These are phyloP conservation scores for Pythium sukuiense DNA, from an alignment of 352 stramenopile genomes.

Conservation along the genomic window DNA sequence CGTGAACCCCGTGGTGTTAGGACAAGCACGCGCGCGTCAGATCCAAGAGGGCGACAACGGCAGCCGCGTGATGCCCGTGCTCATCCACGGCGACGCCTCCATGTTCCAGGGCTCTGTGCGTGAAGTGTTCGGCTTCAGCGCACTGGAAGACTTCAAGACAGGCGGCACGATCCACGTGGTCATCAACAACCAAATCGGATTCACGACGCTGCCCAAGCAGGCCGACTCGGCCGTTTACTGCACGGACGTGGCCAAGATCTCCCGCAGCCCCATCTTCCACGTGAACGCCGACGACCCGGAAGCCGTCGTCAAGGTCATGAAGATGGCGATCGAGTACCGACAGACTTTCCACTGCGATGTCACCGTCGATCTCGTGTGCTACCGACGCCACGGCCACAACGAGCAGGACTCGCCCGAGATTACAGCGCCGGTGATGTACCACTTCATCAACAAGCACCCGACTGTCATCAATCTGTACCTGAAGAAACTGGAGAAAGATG, in stretches of 20 bases:
- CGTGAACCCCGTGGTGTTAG: constrained; percentile 97
- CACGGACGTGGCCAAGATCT: constrained; percentile 97
- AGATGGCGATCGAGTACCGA: constrained; percentile 89
- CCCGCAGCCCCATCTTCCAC: constrained; percentile 92
- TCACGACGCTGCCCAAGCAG: constrained; percentile 98
- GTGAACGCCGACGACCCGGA: constrained; percentile 98
- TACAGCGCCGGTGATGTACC: constrained; percentile 89
- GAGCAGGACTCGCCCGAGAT: constrained; percentile 92
- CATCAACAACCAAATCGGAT: constrained; percentile 99
- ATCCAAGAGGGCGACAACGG: constrained; percentile 72
- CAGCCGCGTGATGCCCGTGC: constrained; percentile 93
- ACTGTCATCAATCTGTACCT: constrained; percentile 78
- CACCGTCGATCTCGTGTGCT: constrained; percentile 99
- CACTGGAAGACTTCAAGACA: constrained; percentile 94
- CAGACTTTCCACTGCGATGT: constrained; percentile 95
- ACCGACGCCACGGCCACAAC: constrained; percentile 98
- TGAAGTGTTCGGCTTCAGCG: constrained; percentile 83
- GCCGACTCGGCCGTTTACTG: constrained; percentile 97
- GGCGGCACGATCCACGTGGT: constrained; percentile 99
- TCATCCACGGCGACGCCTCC: constrained; percentile 98
- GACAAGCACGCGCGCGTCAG: constrained; percentile 95
- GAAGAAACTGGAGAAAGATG: constrained; percentile 65
- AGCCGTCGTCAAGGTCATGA: constrained; percentile 90
- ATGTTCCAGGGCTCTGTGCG: constrained; percentile 83
- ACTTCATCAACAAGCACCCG: constrained; percentile 87